Evolutionary conservation across 2,329 filamentous ascomycete species (phyloP).

Genomic region (Pyrenophora seminiperda): DNA sequence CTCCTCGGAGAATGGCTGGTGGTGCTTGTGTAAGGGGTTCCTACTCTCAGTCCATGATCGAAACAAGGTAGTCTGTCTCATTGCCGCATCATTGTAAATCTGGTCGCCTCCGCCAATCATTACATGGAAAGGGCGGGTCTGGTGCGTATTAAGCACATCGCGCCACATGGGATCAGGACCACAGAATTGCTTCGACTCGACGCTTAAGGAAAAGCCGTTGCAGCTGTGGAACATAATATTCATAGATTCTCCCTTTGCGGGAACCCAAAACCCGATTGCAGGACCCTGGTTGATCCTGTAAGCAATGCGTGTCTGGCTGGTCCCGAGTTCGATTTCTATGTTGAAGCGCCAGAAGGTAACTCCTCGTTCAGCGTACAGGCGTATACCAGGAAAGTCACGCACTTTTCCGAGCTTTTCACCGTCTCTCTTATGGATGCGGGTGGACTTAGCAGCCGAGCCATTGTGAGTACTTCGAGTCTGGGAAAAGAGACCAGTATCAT

Average conservation of each 20-base stretch:
- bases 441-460: slow-evolving; percentile 41
- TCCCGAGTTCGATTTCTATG: slow-evolving; percentile 83
- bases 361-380: slow-evolving; percentile 82
- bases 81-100: slow-evolving; percentile 89
- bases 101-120: slow-evolving; percentile 98
- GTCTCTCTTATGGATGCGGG: slow-evolving; percentile 63
- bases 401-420: slow-evolving; percentile 82
- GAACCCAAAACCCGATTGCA: slow-evolving; percentile 91
- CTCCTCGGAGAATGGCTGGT: slow-evolving; percentile 74
- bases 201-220: slow-evolving; percentile 88
- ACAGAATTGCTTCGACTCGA: slow-evolving; percentile 78
- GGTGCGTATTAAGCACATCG: slow-evolving; percentile 91
- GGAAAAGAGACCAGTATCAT: slow-evolving; percentile 83
- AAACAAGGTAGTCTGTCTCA: slow-evolving; percentile 76
- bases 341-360: slow-evolving; percentile 98
- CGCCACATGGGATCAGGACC: slow-evolving; percentile 97
- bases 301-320: slow-evolving; percentile 81
- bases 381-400: slow-evolving; percentile 79
- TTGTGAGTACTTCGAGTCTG: slow-evolving; percentile 60
- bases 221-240: slow-evolving; percentile 99
- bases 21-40: slow-evolving; percentile 79
- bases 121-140: slow-evolving; percentile 90
- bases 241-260: slow-evolving; percentile 82
- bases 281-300: slow-evolving; percentile 95
- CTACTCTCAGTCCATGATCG: slow-evolving; percentile 82